Percentiles rank a stretch among this genome's conserved stretches.
These are phyloP conservation scores for Purpureocillium takamizusanense DNA, from an alignment of 2,329 filamentous ascomycete species.

Conservation along the genomic window DNA sequence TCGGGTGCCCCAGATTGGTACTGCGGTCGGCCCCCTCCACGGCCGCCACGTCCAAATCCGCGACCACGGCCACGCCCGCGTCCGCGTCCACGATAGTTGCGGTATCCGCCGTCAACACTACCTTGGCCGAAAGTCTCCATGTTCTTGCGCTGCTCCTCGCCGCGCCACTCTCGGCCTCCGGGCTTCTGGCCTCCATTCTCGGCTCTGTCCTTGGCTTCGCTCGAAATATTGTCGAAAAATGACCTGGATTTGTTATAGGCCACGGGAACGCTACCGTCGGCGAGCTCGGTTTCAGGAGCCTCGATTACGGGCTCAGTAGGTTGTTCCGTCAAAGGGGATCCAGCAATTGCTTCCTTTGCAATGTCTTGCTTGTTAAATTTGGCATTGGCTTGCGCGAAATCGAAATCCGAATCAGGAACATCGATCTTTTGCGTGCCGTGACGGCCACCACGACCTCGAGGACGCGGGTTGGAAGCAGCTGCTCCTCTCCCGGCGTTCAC, in stretches of 20 bases:
- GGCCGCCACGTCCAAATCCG: slow-evolving; percentile 29
- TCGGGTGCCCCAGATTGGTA: slow-evolving; percentile 18
- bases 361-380: slow-evolving; percentile 45
- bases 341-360: slow-evolving; percentile 79
- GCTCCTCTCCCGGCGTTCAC: slow-evolving; percentile 46
- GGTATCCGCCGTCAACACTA: slow-evolving; percentile 75
- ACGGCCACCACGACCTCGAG: slow-evolving; percentile 39
- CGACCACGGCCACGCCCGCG: slow-evolving; percentile 53
- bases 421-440: slow-evolving; percentile 59
- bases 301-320: slow-evolving; percentile 29
- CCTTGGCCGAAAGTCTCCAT: slow-evolving; percentile 97
- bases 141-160: slow-evolving; percentile 89
- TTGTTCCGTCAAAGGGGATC: slow-evolving; percentile 55
- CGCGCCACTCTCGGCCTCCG: slow-evolving; percentile 81
- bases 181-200: slow-evolving; percentile 59
- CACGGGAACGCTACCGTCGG: slow-evolving; percentile 33
- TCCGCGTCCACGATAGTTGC: slow-evolving; percentile 71
- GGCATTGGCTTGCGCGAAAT: slow-evolving; percentile 59
- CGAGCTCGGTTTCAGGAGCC: slow-evolving; percentile 24
- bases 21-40: slow-evolving; percentile 24
- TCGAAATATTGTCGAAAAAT: slow-evolving; percentile 98
- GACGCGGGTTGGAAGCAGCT: slow-evolving; percentile 32
- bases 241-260: slow-evolving; percentile 82
- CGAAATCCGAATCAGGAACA: slow-evolving; percentile 83
- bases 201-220: slow-evolving; percentile 80